Base-by-base conservation (phyloP, 139 green algal species). In the Asterochloris erici region DNA sequence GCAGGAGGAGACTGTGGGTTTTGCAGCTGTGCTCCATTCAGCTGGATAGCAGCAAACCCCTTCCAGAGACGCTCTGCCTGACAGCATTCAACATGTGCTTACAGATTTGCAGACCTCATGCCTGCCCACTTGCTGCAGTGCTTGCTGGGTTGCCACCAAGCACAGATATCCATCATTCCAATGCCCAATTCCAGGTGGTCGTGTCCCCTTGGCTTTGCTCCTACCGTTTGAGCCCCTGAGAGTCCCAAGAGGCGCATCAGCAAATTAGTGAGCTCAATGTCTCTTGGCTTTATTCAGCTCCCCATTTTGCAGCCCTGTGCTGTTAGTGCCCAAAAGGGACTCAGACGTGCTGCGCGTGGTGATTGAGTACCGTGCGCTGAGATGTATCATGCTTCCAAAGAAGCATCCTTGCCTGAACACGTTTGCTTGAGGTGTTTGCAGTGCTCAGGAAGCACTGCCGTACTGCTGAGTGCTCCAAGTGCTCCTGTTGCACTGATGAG, bases 271-370 rank as follows among this genome's bases (percentile, higher is more conserved):
- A 89, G 21, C 47, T 85, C n/a, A 17, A 29, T 89, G 10, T 68
- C 21, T n/a, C 47, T 79, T 66, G 64, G n/a, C 23, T 85, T 80
- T 28, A 82, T 86, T 77, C 24, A 76, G 74, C 85, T 92, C 87
- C 47, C 85, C 89, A 13, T 91, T 83, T 79, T 87, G 83, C 29
- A 85, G 88, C 27, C 84, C 88, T 4, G 78, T 93, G 11, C 81
- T 95, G 0, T 94, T 94, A 86, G 89, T 86, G 9, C 73, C 71
- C 0, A 94, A 95, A 84, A 86, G 91, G 74, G 85, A 92, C 79
- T 86, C 87, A 26, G 77, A 29, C 21, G 74, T 61, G 24, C 66
- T 93, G 11, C 70, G 89, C 23, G 86, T 95, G 84, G 89, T 81
- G 38, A 79, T 92, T 54, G 90, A 93, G 70, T 94, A 93, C 60